phyloP scores from a whole-genome alignment of 2,329 filamentous ascomycete species.

The Hypomyces rosellus region DNA sequence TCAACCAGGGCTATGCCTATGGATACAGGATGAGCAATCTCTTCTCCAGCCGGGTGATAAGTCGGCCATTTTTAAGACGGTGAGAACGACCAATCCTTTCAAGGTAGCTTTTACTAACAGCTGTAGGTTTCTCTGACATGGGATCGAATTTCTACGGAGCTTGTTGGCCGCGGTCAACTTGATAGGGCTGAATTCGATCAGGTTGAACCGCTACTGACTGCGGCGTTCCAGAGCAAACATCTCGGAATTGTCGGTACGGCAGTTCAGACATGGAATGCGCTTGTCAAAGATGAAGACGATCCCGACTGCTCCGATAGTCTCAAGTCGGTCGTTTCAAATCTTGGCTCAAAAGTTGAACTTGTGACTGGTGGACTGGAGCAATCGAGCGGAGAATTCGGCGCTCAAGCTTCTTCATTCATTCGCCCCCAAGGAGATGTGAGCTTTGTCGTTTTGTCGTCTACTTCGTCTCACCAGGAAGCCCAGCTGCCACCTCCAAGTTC shows the following conservation, averaged over 20 bases:
- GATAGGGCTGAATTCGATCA: constrained; percentile 41
- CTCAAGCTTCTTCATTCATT: constrained; percentile 36
- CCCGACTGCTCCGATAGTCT: constrained; percentile 61
- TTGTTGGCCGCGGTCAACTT: constrained; percentile 30
- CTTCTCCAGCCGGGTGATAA: constrained; percentile 36
- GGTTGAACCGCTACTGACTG: constrained; percentile 49
- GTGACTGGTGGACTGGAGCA: constrained; percentile 38
- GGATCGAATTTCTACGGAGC: constrained; percentile 39
- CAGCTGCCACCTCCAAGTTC: constrained; percentile 13
- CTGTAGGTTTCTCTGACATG: constrained; percentile 43
- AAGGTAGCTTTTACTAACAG: constrained; percentile 21
- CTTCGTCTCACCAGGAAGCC: constrained; percentile 21
- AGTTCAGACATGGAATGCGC: constrained; percentile 58
- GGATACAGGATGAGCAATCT: constrained; percentile 54
- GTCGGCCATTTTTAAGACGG: constrained; percentile 35
- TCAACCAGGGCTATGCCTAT: constrained; percentile 55
- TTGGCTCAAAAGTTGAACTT: constrained; percentile 49
- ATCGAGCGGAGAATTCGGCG: constrained; percentile 31
- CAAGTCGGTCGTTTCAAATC: constrained; percentile 52
- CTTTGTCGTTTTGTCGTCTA: constrained; percentile 25
- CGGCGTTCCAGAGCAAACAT: constrained; percentile 54
- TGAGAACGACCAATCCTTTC: constrained; percentile 28
- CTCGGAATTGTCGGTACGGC: constrained; percentile 45
- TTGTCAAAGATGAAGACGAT: constrained; percentile 54
- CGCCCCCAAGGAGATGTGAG: constrained; percentile 44